A percentile compares a stretch with the other conserved stretches of the same genome.
phyloP scores from a whole-genome alignment of 768 basidiomycete species.

The Termitomyces sp. region DNA sequence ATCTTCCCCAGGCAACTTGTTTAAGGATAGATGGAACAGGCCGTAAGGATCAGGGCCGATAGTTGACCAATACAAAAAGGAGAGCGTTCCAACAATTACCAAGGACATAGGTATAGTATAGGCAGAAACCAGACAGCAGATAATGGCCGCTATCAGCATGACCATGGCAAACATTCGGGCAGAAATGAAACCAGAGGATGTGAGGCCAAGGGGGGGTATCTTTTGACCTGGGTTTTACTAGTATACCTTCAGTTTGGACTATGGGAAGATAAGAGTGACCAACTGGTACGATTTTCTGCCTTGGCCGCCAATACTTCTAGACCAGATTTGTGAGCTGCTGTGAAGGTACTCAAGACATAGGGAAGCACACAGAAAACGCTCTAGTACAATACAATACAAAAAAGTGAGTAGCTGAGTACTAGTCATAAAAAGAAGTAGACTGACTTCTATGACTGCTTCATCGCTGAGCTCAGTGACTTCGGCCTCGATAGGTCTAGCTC shows the following conservation, averaged over 20 bases:
- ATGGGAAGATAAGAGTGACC: conserved; percentile 3
- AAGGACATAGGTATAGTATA: not conserved
- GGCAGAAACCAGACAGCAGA: not conserved
- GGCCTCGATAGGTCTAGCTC: conserved; percentile 14
- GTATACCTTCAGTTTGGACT: not conserved
- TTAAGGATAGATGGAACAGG: conserved; percentile 55
- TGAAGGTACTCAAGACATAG: conserved; percentile 30
- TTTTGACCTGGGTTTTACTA: conserved; percentile 1
- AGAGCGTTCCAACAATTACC: conserved; percentile 6
- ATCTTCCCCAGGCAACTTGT: conserved; percentile 38
- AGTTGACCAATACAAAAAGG: conserved; percentile 2
- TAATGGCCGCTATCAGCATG: not conserved
- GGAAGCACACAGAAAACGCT: conserved; percentile 34
- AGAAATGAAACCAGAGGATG: not conserved
- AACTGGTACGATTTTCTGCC: conserved; percentile 20
- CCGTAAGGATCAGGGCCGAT: conserved; percentile 51
- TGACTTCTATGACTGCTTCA: conserved; percentile 28
- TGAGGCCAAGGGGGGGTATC: not conserved
- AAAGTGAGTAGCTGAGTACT: not conserved
- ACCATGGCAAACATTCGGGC: not conserved
- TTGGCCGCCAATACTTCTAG: conserved; percentile 26
- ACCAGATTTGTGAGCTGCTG: conserved; percentile 25
- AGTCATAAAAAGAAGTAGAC: not conserved
- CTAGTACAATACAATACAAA: conserved; percentile 18
- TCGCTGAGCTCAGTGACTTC: conserved; percentile 26